These are phyloP conservation scores for Gossypium sturtianum DNA, from an alignment of 345 rosid genomes.

Conservation along the genomic window DNA sequence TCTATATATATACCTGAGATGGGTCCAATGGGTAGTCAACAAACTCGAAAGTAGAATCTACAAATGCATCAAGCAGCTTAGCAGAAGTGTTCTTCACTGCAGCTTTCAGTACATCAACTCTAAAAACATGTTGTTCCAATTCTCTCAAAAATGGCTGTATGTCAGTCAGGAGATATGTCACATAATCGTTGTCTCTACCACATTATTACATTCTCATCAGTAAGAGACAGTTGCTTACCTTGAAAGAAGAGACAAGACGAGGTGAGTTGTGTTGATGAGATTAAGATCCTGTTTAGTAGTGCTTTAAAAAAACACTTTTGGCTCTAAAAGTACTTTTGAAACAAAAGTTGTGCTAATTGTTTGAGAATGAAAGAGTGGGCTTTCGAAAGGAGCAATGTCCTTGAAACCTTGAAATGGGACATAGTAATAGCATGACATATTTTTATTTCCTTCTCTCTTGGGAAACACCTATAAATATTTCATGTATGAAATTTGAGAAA, in stretches of 20 bases:
- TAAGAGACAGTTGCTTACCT: constrained; percentile 10
- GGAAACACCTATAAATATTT: too few relatives aligned
- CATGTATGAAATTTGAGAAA: too few relatives aligned
- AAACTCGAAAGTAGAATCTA: constrained; percentile 35
- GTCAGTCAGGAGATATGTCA: not conserved
- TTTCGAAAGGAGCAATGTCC: constrained; percentile 20
- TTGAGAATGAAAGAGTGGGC: constrained; percentile 14
- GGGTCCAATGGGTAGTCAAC: constrained; percentile 36
- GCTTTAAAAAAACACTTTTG: too few relatives aligned
- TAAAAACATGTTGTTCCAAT: constrained; percentile 18
- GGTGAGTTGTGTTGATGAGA: constrained; percentile 11
- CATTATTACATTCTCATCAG: not conserved
- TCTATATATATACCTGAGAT: constrained; percentile 28
- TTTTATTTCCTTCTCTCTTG: not conserved
- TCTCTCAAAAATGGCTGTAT: constrained; percentile 24
- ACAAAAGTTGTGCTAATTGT: not conserved
- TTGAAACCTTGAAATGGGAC: constrained; percentile 13
- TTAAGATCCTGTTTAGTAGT: not conserved
- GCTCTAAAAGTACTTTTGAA: too few relatives aligned
- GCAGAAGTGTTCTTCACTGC: constrained; percentile 18
- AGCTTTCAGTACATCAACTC: constrained; percentile 19
- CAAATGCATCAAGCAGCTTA: constrained; percentile 36
- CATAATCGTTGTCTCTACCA: not conserved
- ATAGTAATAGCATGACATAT: constrained; percentile 20
- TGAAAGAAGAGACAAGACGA: constrained; percentile 20